Evolutionary conservation across 768 basidiomycete genomes (phyloP), one percentile per base, ranked within the genome.

Genomic region (Piloderma croceum): DNA sequence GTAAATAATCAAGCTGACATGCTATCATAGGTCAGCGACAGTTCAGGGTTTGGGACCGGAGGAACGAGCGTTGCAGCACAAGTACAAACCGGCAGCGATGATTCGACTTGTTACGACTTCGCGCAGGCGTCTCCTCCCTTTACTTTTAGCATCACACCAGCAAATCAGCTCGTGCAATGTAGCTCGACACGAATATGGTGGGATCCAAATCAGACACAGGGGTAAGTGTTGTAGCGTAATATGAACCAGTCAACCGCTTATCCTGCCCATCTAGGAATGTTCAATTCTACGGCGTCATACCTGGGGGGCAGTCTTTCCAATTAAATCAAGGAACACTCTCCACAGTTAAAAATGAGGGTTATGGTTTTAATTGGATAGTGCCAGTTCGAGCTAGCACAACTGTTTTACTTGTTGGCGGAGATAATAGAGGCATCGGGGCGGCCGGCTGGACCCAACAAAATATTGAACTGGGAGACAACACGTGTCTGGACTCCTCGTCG

Each of bases 281-380:
- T n/a, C 70, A 57, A 23, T 85, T 86, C 56, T 65, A 76, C 19
- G 84, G 85, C 3, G 67, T 87, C 31, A 88, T 90, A 23, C 88
- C 88, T 1, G 88, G 87, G 1, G 87, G 87, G 9, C 65, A 84
- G 38, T 85, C 85, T 0, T 87, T 90, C 54, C 50, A 66, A 5
- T 73, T 90, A 33, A 81, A 82, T 1, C 45, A 70, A 46, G 68
- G 68, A 10, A 22, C 53, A 3, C 56, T 82, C 17, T 73, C 81
- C 7, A 53, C 67, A 7, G 58, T 70, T 3, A 20, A 52, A 0
- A 42, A 49, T 0, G 54, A 75, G 45, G 81, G 83, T 7, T 74
- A 73, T 6, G 86, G 87, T 1, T 86, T 88, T 48, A 57, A 52
- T 10, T 90, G 86, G 86, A 75, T 66, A 9, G 77, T 82, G 0